Conservation (phyloP, 2,329 filamentous ascomycete genomes). For the Hypomyces rosellus region DNA sequence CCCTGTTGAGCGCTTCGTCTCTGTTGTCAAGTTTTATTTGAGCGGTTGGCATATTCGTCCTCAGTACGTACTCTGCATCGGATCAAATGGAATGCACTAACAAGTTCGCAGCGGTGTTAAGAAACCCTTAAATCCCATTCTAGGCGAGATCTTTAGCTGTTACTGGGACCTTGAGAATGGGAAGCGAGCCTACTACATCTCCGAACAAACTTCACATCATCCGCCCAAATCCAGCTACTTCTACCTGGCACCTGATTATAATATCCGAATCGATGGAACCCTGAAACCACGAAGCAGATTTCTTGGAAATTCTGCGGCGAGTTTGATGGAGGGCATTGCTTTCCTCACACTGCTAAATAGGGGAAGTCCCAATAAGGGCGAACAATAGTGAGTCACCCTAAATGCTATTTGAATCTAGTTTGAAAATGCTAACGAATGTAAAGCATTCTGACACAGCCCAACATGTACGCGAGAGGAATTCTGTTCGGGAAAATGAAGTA, state of each 20-base stretch:
- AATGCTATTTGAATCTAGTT: conserved; percentile 6
- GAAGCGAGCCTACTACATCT: conserved; percentile 88
- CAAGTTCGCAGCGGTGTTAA: conserved; percentile 70
- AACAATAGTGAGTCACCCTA: conserved; percentile 71
- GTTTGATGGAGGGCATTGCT: conserved; percentile 95
- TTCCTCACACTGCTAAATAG: conserved; percentile 77
- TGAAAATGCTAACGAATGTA: not conserved
- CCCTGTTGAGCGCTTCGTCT: conserved; percentile 81
- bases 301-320: conserved; percentile 92
- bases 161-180: conserved; percentile 89
- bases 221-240: conserved; percentile 99
- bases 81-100: conserved; percentile 16
- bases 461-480: conserved; percentile 98
- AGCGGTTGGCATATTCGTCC: conserved; percentile 99
- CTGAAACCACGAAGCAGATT: conserved; percentile 94
- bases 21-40: conserved; percentile 95
- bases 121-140: conserved; percentile 93
- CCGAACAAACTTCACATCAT: conserved; percentile 96
- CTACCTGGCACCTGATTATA: conserved; percentile 90
- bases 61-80: conserved; percentile 54
- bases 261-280: conserved; percentile 92
- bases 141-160: conserved; percentile 90
- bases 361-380: conserved; percentile 60
- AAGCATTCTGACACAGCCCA: conserved; percentile 90
- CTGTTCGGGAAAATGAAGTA: conserved; percentile 99